Base-by-base conservation (phyloP, 2,329 filamentous ascomycete genomes). In the Cordyceps tenuipes region DNA sequence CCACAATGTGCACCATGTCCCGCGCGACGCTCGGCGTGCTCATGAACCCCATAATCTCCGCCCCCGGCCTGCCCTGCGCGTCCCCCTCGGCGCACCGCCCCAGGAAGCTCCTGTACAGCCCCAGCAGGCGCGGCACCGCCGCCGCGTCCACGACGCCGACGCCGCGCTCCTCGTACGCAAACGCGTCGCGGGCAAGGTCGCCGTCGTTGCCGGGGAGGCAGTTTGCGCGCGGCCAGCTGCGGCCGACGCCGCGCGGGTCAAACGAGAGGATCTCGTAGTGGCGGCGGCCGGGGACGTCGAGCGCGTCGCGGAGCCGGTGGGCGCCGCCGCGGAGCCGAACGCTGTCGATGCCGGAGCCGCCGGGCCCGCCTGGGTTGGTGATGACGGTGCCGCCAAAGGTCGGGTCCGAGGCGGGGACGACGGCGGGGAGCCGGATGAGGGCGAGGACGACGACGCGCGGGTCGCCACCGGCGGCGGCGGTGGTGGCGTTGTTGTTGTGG, bases 301-400 rank as follows among this genome's bases (percentile, higher is more conserved):
- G 60, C 3, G 68, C 64, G 0, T 52, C 50, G 47, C 70, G 72
- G 9, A 73, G 54, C 1, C 31, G 8, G n/a, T n/a, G n/a, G n/a
- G n/a, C n/a, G n/a, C n/a, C n/a, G n/a, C n/a, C n/a, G n/a, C n/a
- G n/a, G n/a, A n/a, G n/a, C n/a, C n/a, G n/a, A n/a, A n/a, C n/a
- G n/a, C n/a, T n/a, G n/a, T n/a, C n/a, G n/a, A n/a, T n/a, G n/a
- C n/a, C n/a, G 3, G 70, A 71, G 2, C 66, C 72, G n/a, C 73
- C 70, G 0, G 73, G 73, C 0, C 74, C 74, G 13, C 74, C 74
- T 7, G 72, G 72, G 65, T 74, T 74, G 29, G 64, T 63, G 57
- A 75, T 64, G 13, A 75, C 64, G 43, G 72, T 71, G 21, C 73
- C 73, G 23, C 67, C 71, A 58, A 71, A 74, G n/a, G 62, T 60